phyloP scores from a whole-genome alignment of 2,329 filamentous ascomycete species.

The Stachybotrys elegans region DNA sequence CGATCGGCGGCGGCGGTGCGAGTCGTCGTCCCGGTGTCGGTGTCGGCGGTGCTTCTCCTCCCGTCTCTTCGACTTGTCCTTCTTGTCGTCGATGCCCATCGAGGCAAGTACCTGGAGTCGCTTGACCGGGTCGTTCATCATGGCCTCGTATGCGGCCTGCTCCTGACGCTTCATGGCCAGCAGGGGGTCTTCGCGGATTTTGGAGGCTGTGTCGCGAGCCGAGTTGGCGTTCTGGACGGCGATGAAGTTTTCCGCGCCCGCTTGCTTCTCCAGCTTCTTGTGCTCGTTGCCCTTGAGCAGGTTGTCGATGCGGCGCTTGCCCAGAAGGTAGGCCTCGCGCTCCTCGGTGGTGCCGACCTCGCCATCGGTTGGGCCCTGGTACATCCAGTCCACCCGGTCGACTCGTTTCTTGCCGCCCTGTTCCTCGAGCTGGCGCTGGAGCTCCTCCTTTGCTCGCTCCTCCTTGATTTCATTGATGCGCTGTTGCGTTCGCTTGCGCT shows the following conservation, averaged over 20 bases:
- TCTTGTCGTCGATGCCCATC: constrained; percentile 51
- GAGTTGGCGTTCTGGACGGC: constrained; percentile 66
- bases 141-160: constrained; percentile 70
- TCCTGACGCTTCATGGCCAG: constrained; percentile 92
- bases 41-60: constrained; percentile 35
- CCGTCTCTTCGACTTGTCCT: constrained; percentile 33
- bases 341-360: constrained; percentile 77
- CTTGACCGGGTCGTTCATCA: constrained; percentile 73
- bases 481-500: constrained; percentile 90
- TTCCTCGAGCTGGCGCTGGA: constrained; percentile 83
- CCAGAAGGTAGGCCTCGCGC: constrained; percentile 87
- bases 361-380: constrained; percentile 76
- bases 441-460: constrained; percentile 86
- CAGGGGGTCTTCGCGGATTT: constrained; percentile 87
- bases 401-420: constrained; percentile 76
- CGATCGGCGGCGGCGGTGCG: constrained; percentile 37
- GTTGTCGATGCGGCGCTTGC: constrained; percentile 86
- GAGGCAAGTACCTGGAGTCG: constrained; percentile 61
- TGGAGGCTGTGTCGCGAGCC: constrained; percentile 72
- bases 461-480: constrained; percentile 90
- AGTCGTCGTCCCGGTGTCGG: constrained; percentile 37
- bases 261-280: constrained; percentile 74
- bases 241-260: constrained; percentile 55
- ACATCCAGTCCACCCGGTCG: constrained; percentile 97
- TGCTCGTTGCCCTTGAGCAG: constrained; percentile 72